phyloP scores from a whole-genome alignment of 768 basidiomycete species.

The Mycena leptocephala region DNA sequence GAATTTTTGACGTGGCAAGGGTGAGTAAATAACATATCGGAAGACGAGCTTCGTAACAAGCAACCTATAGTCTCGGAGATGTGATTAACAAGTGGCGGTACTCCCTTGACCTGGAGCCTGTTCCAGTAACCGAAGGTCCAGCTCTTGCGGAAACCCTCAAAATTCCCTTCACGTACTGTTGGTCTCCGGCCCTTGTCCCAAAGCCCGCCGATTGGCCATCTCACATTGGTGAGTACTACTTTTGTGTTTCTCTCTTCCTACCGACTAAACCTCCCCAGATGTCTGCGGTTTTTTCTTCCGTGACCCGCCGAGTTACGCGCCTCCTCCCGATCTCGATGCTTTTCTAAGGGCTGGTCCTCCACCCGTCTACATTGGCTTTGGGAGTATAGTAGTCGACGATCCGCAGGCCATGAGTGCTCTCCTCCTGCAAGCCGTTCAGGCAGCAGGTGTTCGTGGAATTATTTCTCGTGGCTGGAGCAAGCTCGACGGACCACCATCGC shows the following conservation, averaged over 20 bases:
- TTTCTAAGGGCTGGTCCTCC: conserved; percentile 53
- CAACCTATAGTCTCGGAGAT: conserved; percentile 58
- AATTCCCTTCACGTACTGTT: conserved; percentile 61
- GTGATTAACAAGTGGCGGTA: conserved; percentile 60
- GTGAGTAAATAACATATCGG: conserved; percentile 33
- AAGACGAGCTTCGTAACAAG: neutral
- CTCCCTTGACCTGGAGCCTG: conserved; percentile 53
- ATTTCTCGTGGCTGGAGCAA: conserved; percentile 62
- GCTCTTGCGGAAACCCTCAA: conserved; percentile 54
- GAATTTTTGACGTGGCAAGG: conserved; percentile 62
- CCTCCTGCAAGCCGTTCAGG: conserved; percentile 57
- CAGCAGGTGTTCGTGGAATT: conserved; percentile 57
- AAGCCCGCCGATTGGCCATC: conserved; percentile 60
- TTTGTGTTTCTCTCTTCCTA: conserved; percentile 45
- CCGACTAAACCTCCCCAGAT: conserved; percentile 50
- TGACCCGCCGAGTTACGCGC: conserved; percentile 50
- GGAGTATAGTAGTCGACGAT: conserved; percentile 40
- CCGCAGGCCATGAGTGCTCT: conserved; percentile 41
- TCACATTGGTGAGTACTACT: conserved; percentile 57
- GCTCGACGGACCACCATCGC: conserved; percentile 47
- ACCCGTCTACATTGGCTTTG: conserved; percentile 64
- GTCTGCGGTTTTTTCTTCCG: conserved; percentile 62
- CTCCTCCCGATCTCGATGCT: conserved; percentile 47
- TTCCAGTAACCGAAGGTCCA: conserved; percentile 54
- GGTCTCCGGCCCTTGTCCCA: conserved; percentile 56